Conservation (phyloP, 306 rosid genomes). For the Urtica urens region DNA sequence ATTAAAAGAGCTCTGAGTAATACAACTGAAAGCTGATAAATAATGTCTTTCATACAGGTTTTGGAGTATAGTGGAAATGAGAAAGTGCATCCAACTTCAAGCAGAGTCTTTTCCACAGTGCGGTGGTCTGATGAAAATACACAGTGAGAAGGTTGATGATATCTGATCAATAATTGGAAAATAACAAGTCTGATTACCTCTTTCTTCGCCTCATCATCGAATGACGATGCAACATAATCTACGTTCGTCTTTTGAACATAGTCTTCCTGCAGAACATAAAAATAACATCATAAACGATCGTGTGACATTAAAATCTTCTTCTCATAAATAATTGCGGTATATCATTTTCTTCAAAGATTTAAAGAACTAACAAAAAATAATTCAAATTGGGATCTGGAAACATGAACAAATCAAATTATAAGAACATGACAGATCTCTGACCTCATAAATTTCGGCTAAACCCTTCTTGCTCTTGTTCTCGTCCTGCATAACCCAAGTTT, state of each 20-base stretch:
- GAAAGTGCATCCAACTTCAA: constrained; percentile 88
- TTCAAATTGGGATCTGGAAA: not conserved
- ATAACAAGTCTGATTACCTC: constrained; percentile 44
- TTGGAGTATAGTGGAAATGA: constrained; percentile 85
- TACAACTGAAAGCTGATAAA: constrained; percentile 3
- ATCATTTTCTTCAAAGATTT: too few species aligned
- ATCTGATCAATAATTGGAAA: not conserved
- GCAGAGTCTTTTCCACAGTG: constrained; percentile 62
- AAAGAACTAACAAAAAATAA: too few species aligned
- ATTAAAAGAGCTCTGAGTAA: too few species aligned
- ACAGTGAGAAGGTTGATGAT: not conserved
- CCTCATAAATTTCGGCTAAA: constrained; percentile 85
- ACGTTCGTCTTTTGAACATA: constrained; percentile 55
- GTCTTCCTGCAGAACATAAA: constrained; percentile 57
- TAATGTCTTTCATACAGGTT: constrained; percentile 52
- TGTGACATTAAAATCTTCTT: not conserved
- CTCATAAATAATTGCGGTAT: too few species aligned
- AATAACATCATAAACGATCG: not conserved
- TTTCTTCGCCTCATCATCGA: constrained; percentile 56
- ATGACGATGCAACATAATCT: constrained; percentile 47
- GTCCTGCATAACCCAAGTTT: constrained; percentile 39
- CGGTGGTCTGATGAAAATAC: constrained; percentile 48
- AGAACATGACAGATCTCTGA: constrained; percentile 25
- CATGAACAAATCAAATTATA: constrained; percentile 11
- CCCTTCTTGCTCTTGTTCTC: constrained; percentile 89